Conservation (phyloP, 192 early-diverging fungal genomes). For the Mortierella antarctica region DNA sequence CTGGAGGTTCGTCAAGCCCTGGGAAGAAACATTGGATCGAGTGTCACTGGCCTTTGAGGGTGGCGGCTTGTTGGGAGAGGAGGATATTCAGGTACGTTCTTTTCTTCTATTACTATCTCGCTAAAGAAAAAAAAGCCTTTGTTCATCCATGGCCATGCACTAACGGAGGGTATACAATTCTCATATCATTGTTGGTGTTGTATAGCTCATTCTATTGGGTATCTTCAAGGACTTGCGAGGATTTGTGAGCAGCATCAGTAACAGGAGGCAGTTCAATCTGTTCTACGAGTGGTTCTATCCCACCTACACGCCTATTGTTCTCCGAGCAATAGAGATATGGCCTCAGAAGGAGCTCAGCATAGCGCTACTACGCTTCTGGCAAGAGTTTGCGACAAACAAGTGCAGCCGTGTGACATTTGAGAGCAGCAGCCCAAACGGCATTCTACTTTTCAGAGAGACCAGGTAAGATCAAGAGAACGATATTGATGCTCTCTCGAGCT, state of each 20-base stretch:
- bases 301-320: conserved; percentile 67
- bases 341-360: conserved; percentile 69
- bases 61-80: conserved; percentile 13
- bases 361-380: conserved; percentile 78
- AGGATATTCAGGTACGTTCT: conserved; percentile 31
- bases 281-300: conserved; percentile 93
- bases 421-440: conserved; percentile 86
- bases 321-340: conserved; percentile 76
- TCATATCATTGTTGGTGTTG: not conserved
- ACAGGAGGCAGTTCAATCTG: conserved; percentile 65
- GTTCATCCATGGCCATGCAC: no score
- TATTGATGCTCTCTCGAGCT: not conserved
- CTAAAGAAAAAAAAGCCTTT: not conserved
- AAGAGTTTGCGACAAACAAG: conserved; percentile 86
- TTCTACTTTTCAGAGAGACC: conserved; percentile 91
- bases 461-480: conserved; percentile 62
- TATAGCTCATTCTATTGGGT: conserved; percentile 61
- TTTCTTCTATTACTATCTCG: not conserved
- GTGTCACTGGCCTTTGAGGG: conserved; percentile 54
- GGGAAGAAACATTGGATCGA: conserved; percentile 62
- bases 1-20: conserved; percentile 79
- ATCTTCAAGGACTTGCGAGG: conserved; percentile 84
- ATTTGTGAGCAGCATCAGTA: conserved; percentile 73
- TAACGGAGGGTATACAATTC: no score
- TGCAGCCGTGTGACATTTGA: conserved; percentile 87